Conservation (phyloP, 2,329 filamentous ascomycete genomes). For the Diaporthe citriasiana region DNA sequence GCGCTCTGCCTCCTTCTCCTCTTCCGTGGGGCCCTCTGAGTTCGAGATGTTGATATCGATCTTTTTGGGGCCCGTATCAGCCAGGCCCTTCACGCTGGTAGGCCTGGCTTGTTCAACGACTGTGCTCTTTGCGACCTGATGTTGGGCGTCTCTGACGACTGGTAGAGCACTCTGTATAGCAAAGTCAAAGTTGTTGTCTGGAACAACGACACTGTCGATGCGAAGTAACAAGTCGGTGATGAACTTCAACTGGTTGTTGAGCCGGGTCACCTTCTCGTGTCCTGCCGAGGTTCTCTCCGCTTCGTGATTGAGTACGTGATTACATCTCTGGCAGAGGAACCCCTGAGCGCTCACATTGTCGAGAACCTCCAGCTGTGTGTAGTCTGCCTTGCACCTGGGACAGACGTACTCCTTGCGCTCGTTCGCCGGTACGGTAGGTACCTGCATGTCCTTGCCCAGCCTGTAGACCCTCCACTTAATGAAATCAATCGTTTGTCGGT, state of each 20-base stretch:
- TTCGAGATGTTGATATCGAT: constrained; percentile 79
- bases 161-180: constrained; percentile 75
- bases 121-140: constrained; percentile 74
- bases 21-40: constrained; percentile 74
- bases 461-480: constrained; percentile 95
- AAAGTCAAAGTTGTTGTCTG: constrained; percentile 80
- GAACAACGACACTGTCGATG: constrained; percentile 81
- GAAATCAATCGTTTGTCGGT: constrained; percentile 92
- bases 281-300: constrained; percentile 78
- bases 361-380: constrained; percentile 90
- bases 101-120: constrained; percentile 71
- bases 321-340: constrained; percentile 88
- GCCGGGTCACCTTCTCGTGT: constrained; percentile 78
- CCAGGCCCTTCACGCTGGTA: constrained; percentile 78
- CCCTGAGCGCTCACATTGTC: constrained; percentile 79
- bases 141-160: constrained; percentile 75
- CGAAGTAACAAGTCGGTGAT: constrained; percentile 82
- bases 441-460: constrained; percentile 90
- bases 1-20: constrained; percentile 75
- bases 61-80: constrained; percentile 76
- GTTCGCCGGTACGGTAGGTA: constrained; percentile 81
- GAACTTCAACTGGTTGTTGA: constrained; percentile 85
- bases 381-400: constrained; percentile 84
- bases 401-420: constrained; percentile 96
- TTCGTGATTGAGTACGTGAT: constrained; percentile 73